Evolutionary conservation across 306 rosid genomes (phyloP).

Genomic region (Ammopiptanthus mongolicus): DNA sequence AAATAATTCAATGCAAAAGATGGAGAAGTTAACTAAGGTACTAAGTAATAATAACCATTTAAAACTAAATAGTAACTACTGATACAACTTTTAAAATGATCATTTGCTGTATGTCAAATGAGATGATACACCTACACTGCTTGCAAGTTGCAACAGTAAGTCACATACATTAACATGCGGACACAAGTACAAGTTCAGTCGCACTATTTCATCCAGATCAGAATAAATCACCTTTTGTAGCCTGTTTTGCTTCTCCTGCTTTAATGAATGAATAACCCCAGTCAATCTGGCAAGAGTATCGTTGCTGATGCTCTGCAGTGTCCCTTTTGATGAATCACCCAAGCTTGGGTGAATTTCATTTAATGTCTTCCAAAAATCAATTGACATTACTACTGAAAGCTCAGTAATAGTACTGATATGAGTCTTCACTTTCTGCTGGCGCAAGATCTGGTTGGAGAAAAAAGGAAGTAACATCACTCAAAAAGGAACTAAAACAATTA

Average conservation of each 20-base stretch:
- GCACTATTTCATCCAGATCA: conserved; percentile 8
- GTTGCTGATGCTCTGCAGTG: conserved; percentile 64
- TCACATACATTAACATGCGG: background rate
- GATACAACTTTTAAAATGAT: background rate
- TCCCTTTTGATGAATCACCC: conserved; percentile 39
- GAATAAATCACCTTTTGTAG: conserved; percentile 60
- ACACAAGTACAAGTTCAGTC: background rate
- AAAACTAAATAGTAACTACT: background rate
- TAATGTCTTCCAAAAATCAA: conserved; percentile 54
- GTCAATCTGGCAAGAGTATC: conserved; percentile 80
- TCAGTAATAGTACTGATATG: conserved; percentile 48
- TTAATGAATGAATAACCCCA: conserved; percentile 54
- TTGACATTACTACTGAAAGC: conserved; percentile 65
- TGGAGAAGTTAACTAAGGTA: background rate
- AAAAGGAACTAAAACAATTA: background rate
- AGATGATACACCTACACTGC: background rate
- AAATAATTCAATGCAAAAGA: conserved; percentile 2
- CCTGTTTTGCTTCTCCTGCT: conserved; percentile 66
- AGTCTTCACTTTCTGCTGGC: conserved; percentile 60
- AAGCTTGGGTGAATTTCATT: conserved; percentile 75
- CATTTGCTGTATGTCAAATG: background rate
- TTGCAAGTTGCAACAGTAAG: background rate
- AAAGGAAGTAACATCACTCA: conserved; percentile 8
- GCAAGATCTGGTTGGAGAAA: conserved; percentile 49
- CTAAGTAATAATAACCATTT: background rate